Evolutionary conservation across 2,329 filamentous ascomycete species (phyloP), one percentile per base, ranked within the genome.

Genomic region (Microascus cirrosus): DNA sequence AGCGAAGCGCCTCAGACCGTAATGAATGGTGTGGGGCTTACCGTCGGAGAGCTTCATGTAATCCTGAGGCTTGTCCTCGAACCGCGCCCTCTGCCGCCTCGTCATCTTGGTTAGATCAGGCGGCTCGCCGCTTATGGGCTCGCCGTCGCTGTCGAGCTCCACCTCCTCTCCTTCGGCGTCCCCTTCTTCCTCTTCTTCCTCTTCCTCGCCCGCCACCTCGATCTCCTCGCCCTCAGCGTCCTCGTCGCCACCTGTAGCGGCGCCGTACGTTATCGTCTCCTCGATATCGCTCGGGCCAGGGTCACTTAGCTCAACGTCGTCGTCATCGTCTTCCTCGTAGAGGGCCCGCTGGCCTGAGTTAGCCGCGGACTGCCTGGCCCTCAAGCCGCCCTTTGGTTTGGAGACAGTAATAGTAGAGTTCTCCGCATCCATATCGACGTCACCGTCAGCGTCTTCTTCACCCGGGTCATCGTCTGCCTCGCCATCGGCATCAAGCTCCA

Each of bases 21-120:
- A 66, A 64, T 48, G 34, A 15, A n/a, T 15, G n/a, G 13, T 32
- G 11, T 2, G 24, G 22, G 11, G 65, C 77, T 61, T 69, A 79
- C 81, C 81, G 68, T 84, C 80, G 2, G 81, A 83, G 0, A 84
- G 68, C 66, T 84, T 83, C 77, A 84, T 77, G 65, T 75, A 80
- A 63, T 78, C 77, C 66, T 74, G 77, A 52, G 72, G 76, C 62
- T 69, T 75, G 42, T 82, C 80, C 56, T 82, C 81, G 55, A 84
- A 82, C 18, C 81, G 75, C 28, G 81, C 81, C 45, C 81, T 73
- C 65, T 84, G 81, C 24, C 81, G 74, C 64, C 81, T 81, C 4
- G 81, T 84, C 78, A 84, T 81, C 68, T 82, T 82, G 39, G 78
- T 74, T 36, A 83, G 6, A 39, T 53, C 51, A 0, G 77, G 79